Conservation (phyloP, 495 filamentous ascomycete species). For the Oleoguttula mirabilis region DNA sequence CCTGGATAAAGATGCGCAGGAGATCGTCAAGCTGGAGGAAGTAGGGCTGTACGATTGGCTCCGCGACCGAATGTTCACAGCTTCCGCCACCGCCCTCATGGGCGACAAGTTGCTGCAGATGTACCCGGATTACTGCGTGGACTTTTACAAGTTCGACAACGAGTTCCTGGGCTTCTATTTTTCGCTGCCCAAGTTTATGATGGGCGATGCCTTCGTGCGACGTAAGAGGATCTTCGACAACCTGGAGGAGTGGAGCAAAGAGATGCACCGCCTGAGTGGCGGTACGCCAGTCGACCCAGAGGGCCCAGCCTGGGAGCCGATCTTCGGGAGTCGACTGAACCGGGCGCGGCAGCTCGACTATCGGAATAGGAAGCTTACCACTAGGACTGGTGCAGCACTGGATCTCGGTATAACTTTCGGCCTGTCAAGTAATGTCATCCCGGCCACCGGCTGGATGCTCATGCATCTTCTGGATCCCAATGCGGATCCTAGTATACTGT, state of each 20-base stretch:
- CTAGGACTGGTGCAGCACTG: conserved; percentile 7
- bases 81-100: conserved; percentile 19
- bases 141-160: conserved; percentile 23
- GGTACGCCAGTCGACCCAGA: conserved; percentile 18
- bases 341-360: conserved; percentile 17
- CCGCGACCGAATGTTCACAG: conserved; percentile 17
- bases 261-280: conserved; percentile 11
- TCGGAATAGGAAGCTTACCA: conserved; percentile 8
- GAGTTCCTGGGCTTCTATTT: conserved; percentile 15
- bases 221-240: conserved; percentile 12
- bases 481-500: conserved; percentile 12
- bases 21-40: conserved; percentile 1
- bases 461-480: conserved; percentile 21
- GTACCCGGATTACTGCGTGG: conserved; percentile 17
- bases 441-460: conserved; percentile 22
- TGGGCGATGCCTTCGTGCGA: conserved; percentile 8
- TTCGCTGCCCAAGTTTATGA: conserved; percentile 15
- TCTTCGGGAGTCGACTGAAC: conserved; percentile 13
- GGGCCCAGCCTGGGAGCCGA: conserved; percentile 16
- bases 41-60: conserved; percentile 21
- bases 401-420: conserved; percentile 23
- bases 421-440: conserved; percentile 20
- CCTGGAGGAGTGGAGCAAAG: conserved; percentile 15
- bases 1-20: conserved; percentile 8
- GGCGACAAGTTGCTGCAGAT: conserved; percentile 18